Evolutionary conservation across 164 flowering plant genomes (phyloP).

Genomic region (Magnolia sinica): DNA sequence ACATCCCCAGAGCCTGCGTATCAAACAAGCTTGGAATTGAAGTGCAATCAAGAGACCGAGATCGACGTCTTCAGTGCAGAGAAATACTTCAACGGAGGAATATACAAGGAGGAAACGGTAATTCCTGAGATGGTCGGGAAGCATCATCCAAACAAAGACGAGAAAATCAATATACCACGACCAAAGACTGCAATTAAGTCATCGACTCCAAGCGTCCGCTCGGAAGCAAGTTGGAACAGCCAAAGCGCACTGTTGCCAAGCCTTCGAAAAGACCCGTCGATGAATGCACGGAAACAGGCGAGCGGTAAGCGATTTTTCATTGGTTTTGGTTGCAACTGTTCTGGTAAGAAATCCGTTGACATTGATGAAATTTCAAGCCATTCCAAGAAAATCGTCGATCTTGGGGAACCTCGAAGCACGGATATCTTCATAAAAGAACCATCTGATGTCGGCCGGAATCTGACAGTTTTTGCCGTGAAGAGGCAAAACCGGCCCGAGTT

Average conservation of each 20-base stretch:
- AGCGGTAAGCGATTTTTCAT: constrained; percentile 34
- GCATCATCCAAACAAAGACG: constrained; percentile 14
- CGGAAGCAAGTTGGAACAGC: constrained; percentile 81
- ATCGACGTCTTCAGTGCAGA: constrained; percentile 68
- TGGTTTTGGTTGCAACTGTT: constrained; percentile 49
- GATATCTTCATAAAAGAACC: constrained; percentile 4
- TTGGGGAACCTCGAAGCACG: constrained; percentile 9
- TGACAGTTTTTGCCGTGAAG: not conserved
- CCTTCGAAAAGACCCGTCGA: constrained; percentile 16
- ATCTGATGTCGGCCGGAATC: constrained; percentile 4
- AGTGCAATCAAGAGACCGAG: constrained; percentile 45
- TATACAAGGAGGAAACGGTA: constrained; percentile 24
- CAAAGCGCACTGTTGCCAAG: constrained; percentile 45
- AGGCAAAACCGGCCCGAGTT: constrained; percentile 10
- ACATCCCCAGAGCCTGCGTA: constrained; percentile 7
- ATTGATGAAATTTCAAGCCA: constrained; percentile 14
- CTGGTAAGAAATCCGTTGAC: constrained; percentile 46
- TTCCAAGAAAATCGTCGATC: constrained; percentile 9
- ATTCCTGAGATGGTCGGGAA: constrained; percentile 6
- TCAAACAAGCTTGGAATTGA: constrained; percentile 12
- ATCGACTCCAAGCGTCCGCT: constrained; percentile 45
- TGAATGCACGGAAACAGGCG: constrained; percentile 7
- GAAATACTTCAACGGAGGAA: constrained; percentile 58
- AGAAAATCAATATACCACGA: not conserved
- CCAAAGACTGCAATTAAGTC: constrained; percentile 13